Evolutionary conservation across 169 alveolate species (phyloP), one percentile per base, ranked within the genome.

Genomic region (Plasmodium berghei): DNA sequence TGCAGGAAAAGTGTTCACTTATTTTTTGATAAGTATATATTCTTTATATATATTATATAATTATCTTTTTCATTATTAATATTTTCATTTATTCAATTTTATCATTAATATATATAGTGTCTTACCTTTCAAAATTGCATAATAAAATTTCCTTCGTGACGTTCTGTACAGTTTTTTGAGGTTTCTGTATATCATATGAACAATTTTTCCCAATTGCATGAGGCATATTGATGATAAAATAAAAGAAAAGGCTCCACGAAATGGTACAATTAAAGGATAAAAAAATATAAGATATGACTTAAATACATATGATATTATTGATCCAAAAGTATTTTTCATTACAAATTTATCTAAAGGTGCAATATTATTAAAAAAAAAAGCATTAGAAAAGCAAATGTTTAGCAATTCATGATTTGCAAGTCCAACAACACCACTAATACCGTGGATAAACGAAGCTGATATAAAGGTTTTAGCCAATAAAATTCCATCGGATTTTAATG

Each of bases 221-320:
- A 86, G 59, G 61, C 91, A 86, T 49, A 86, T 24, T 34, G 91
- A 40, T n/a, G 91, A 86, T 71, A 86, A 20, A 9, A 48, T 66
- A 71, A 86, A 86, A 46, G 91, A 49, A 59, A 86, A 70, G 16
- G 87, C 91, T 45, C 91, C 91, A 58, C 91, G 91, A 49, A 86
- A 86, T 26, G 87, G 87, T 20, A 59, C 34, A 16, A 86, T 42
- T 48, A 71, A 55, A 9, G 91, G 91, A 20, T 86, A 86, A 26
- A 86, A 83, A 71, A 70, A 86, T 8, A 71, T 28, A 40, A 86
- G 40, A 26, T 48, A 26, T 18, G 91, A 71, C 46, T 70, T 86
- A 63, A 86, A 86, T n/a, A 72, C 91, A 71, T 70, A 86, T 16
- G 73, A 70, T 49, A 86, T 28, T 18, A 86, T 61, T 18, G 42